Conservation (phyloP, 2,329 filamentous ascomycete genomes). For the Talaromyces sp. region DNA sequence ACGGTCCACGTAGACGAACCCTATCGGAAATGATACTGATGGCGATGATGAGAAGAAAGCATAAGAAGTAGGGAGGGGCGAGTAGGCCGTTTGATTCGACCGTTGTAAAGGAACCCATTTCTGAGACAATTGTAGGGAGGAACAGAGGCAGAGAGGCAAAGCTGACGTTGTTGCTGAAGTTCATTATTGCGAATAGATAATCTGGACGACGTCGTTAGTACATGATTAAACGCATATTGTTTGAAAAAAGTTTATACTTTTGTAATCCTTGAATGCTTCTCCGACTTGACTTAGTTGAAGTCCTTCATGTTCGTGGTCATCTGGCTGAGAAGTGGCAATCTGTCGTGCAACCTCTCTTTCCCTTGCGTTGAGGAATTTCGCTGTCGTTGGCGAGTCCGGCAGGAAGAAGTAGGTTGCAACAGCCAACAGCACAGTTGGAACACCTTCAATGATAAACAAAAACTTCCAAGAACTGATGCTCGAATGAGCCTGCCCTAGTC, state of each 20-base stretch:
- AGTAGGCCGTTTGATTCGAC: slow-evolving; percentile 38
- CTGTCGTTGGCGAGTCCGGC: neutral
- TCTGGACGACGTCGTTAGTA: neutral
- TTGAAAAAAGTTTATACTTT: slow-evolving; percentile 10
- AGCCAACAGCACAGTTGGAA: neutral
- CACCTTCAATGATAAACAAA: neutral
- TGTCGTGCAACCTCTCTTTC: neutral
- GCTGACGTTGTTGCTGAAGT: slow-evolving; percentile 31
- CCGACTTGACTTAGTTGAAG: slow-evolving; percentile 20
- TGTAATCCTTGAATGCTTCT: slow-evolving; percentile 20
- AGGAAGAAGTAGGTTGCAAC: neutral
- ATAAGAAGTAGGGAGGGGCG: slow-evolving; percentile 42
- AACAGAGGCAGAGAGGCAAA: slow-evolving; percentile 33
- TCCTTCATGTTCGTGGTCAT: slow-evolving; percentile 23
- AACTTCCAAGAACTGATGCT: neutral
- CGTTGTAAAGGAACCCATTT: slow-evolving; percentile 34
- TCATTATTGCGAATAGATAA: slow-evolving; percentile 20
- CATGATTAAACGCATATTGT: neutral
- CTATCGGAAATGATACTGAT: slow-evolving; percentile 37
- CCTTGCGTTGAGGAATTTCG: neutral
- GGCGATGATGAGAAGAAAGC: slow-evolving; percentile 38
- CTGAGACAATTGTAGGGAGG: slow-evolving; percentile 31
- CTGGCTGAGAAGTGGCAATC: slow-evolving; percentile 19
- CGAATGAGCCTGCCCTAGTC: neutral
- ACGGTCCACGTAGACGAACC: slow-evolving; percentile 38